phyloP scores from a whole-genome alignment of 1,284 basidiomycete species.

The Ganoderma resinaceum region DNA sequence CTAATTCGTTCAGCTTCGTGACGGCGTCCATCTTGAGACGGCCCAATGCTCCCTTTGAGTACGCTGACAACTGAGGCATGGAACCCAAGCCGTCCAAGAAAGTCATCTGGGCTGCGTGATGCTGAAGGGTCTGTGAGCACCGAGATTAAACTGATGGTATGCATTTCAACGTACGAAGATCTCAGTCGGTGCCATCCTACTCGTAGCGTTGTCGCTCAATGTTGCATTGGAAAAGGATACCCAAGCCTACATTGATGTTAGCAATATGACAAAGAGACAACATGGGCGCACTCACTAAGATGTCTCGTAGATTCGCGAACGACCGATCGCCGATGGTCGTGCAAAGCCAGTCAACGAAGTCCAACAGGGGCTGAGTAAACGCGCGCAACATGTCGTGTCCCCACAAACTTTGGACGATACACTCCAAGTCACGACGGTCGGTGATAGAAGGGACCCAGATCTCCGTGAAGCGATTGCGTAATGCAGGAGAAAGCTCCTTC shows the following conservation, averaged over 20 bases:
- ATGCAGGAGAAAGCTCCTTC: constrained; percentile 96
- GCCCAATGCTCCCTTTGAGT: constrained; percentile 56
- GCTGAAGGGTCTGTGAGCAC: constrained; percentile 50
- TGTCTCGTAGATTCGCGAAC: constrained; percentile 85
- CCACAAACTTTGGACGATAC: constrained; percentile 86
- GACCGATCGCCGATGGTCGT: constrained; percentile 70
- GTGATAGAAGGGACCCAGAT: constrained; percentile 97
- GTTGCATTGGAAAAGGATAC: constrained; percentile 85
- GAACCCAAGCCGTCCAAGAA: constrained; percentile 86
- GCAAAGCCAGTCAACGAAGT: constrained; percentile 87
- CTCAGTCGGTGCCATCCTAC: constrained; percentile 53
- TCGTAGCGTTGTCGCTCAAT: constrained; percentile 43
- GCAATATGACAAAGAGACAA: constrained; percentile 5
- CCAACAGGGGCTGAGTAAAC: constrained; percentile 76
- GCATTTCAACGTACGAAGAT: constrained; percentile 71
- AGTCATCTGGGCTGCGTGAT: constrained; percentile 89
- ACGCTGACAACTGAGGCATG: constrained; percentile 70
- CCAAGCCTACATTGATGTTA: constrained; percentile 76
- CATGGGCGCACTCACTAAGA: constrained; percentile 67
- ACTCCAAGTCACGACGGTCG: constrained; percentile 75
- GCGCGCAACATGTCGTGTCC: constrained; percentile 57
- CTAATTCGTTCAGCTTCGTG: constrained; percentile 56
- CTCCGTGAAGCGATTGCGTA: constrained; percentile 98
- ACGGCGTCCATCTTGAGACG: constrained; percentile 59
- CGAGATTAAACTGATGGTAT: neutral